Evolutionary conservation across 2,329 filamentous ascomycete genomes (phyloP), one percentile per base, ranked within the genome.

Genomic region (Madurella fahalii): DNA sequence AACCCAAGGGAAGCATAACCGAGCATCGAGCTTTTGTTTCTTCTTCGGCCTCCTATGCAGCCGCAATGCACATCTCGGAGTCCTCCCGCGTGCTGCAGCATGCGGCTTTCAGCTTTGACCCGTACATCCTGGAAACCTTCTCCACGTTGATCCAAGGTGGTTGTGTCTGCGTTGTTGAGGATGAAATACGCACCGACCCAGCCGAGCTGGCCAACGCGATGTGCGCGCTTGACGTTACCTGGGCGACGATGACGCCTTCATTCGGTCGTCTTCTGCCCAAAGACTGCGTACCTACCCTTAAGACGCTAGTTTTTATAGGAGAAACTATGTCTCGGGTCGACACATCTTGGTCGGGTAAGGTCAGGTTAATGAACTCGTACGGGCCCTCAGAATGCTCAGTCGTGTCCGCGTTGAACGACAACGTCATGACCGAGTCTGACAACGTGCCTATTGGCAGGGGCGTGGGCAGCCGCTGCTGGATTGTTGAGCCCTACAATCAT

Each of bases 1-100:
- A 65, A 25, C 77, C 77, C 4, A 80, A 80, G 65, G 77, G 77
- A 31, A 73, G 78, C 18, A 68, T 77, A n/a, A 53, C 64, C 42
- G 50, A 58, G 42, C 67, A 69, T 50, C 17, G 43, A 25, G 50
- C 58, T 2, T 39, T 63, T 12, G 56, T 52, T 43, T 62, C 62
- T 2, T 60, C 60, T 39, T 44, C 44, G 9, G 20, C 40, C 12
- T 30, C 39, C 9, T 39, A 55, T 18, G 56, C 18, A 34, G 25
- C 30, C 2, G 40, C 34, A 30, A 13, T 57, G 1, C 13, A 44
- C 18, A 43, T 56, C 39, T 11, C 30, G n/a, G 3, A 17, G 32
- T 41, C 15, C 1, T 53, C 58, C 12, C 51, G 63, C 9, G 54
- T 63, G 9, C 45, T 67, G n/a, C 59, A 68, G 42, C 68, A 65